Evolutionary conservation across 1,284 basidiomycete species (phyloP).

Genomic region (Neotropicomus parvogracilis): DNA sequence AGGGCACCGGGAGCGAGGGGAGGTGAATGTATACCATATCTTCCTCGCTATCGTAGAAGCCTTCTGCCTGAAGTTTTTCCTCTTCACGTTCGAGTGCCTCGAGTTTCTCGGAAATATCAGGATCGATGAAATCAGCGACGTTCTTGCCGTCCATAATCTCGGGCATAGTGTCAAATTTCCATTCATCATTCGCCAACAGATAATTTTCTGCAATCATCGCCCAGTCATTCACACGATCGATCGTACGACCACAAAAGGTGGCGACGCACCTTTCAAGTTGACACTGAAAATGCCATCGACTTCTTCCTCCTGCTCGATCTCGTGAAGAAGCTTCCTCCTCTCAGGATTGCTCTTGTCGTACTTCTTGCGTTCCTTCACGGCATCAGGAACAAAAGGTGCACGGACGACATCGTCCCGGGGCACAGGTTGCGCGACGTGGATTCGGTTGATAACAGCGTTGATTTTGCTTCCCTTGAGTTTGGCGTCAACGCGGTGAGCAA

Average conservation of each 20-base stretch:
- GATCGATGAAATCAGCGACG: constrained; percentile 97
- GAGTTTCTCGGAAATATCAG: constrained; percentile 96
- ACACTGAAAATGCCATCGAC: constrained; percentile 89
- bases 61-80: constrained; percentile 88
- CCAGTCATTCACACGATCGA: constrained; percentile 1
- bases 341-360: constrained; percentile 85
- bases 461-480: constrained; percentile 94
- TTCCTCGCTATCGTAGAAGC: constrained; percentile 90
- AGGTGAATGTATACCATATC: constrained; percentile 59
- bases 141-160: constrained; percentile 99
- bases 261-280: constrained; percentile 74
- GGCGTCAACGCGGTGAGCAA: constrained; percentile 88
- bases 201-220: constrained; percentile 69
- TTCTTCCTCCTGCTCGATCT: constrained; percentile 80
- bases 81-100: constrained; percentile 98
- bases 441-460: constrained; percentile 86
- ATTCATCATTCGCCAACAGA: constrained; percentile 84
- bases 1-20: constrained; percentile 2
- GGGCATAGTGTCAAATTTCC: constrained; percentile 95
- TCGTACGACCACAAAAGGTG: background rate
- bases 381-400: constrained; percentile 83
- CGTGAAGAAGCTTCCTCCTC: constrained; percentile 66
- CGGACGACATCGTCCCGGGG: constrained; percentile 83
- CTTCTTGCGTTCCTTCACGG: constrained; percentile 71
- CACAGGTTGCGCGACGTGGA: constrained; percentile 89